Evolutionary conservation across 768 basidiomycete genomes (phyloP).

Genomic region (Boletus pseudopeckii): DNA sequence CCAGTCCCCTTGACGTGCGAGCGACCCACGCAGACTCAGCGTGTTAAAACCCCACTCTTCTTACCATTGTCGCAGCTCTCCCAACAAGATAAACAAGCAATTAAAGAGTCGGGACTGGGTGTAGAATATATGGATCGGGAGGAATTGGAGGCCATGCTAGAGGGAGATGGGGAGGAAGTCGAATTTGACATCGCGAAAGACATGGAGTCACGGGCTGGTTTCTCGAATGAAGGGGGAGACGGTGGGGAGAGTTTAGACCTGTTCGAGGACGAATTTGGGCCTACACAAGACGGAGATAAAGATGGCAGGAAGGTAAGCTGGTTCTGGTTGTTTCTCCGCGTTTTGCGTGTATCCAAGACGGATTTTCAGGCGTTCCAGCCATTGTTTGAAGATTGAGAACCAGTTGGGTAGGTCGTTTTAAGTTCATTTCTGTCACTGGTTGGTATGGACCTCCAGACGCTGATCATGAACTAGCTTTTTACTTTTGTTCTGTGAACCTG

Average conservation of each 20-base stretch:
- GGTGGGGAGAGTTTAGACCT: conserved; percentile 27
- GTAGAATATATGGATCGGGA: conserved; percentile 62
- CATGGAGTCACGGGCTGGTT: neutral
- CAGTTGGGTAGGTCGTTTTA: neutral
- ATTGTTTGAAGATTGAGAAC: conserved; percentile 31
- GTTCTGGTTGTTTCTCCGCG: neutral
- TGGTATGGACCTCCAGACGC: neutral
- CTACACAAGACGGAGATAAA: conserved; percentile 27
- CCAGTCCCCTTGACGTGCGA: neutral
- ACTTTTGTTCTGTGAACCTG: too few species aligned
- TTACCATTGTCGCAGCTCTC: conserved; percentile 63
- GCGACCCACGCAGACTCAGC: conserved; percentile 5
- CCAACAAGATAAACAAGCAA: conserved; percentile 46
- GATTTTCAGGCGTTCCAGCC: conserved; percentile 28
- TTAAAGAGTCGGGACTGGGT: conserved; percentile 62
- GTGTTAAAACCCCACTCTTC: conserved; percentile 31
- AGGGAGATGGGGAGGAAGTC: conserved; percentile 34
- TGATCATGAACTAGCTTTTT: too few species aligned
- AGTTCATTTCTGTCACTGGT: neutral
- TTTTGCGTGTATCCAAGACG: neutral
- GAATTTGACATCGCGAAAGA: conserved; percentile 20
- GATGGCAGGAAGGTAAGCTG: conserved; percentile 26
- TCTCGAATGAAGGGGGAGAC: conserved; percentile 6
- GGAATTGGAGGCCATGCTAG: conserved; percentile 50
- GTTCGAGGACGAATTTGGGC: conserved; percentile 33